phyloP scores from a whole-genome alignment of 2,329 filamentous ascomycete genomes.

The Aspergillus fumigatus region DNA sequence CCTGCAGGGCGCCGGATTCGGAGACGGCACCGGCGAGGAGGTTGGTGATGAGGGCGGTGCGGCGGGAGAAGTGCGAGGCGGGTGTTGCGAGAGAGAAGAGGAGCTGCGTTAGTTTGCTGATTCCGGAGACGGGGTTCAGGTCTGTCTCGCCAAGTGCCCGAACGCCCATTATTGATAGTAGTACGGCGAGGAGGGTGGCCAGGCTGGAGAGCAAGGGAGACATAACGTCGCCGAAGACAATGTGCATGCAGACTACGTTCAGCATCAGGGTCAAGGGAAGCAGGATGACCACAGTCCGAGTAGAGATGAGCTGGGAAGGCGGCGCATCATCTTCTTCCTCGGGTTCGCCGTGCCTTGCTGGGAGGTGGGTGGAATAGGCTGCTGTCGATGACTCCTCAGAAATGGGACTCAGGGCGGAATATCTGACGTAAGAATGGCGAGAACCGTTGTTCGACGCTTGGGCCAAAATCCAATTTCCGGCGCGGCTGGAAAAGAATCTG shows the following conservation, averaged over 20 bases:
- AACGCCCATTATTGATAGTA: conserved; percentile 61
- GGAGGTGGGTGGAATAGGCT: conserved; percentile 5
- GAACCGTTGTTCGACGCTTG: conserved; percentile 11
- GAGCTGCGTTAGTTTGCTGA: conserved; percentile 92
- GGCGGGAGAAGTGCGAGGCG: conserved; percentile 69
- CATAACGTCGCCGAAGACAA: conserved; percentile 78
- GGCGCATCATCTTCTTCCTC: conserved; percentile 71
- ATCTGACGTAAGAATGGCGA: conserved; percentile 25
- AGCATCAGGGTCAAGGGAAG: conserved; percentile 71
- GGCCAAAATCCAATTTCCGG: conserved; percentile 25
- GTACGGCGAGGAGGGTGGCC: conserved; percentile 77
- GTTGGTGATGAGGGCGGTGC: conserved; percentile 83
- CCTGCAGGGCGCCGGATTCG: conserved; percentile 82
- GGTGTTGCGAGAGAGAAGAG: conserved; percentile 86
- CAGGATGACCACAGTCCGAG: conserved; percentile 66
- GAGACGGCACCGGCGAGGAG: conserved; percentile 86
- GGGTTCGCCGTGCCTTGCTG: neutral
- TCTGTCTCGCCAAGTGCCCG: conserved; percentile 75
- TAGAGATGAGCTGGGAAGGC: conserved; percentile 72
- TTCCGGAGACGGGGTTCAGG: conserved; percentile 91
- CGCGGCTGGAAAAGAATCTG: conserved; percentile 24
- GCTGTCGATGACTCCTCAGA: conserved; percentile 17
- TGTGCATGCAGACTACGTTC: conserved; percentile 75
- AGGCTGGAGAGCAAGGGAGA: conserved; percentile 70
- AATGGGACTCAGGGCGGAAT: conserved; percentile 25